Evolutionary conservation across 768 basidiomycete species (phyloP), one percentile per base, ranked within the genome.

Genomic region (Pluteus cervinus): DNA sequence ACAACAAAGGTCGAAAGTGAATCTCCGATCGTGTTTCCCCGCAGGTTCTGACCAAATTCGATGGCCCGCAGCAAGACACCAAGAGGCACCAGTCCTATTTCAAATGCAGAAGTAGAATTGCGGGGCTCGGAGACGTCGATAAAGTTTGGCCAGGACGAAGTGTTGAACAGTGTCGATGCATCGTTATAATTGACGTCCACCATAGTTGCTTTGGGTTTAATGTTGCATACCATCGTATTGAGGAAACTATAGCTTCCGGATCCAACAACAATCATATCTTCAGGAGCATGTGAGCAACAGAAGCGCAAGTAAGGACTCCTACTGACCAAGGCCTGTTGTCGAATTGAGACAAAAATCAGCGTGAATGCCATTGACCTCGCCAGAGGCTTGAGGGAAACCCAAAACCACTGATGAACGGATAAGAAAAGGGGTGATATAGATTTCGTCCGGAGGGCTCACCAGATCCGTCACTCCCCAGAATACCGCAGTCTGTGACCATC

Each of bases 11-110:
- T 29, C 16, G 43, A 38, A 23, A 53, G 28, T 14, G 37, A 45
- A 36, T 53, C 48, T 9, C 52, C 52, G 7, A 53, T 31, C 10
- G 33, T 36, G 25, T 51, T 53, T 5, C 49, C 52, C 2, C 28
- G 39, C 4, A 43, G 39, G 18, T 41, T 43, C 21, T 51, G 52
- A 8, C 43, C 49, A 18, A 47, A 28, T 5, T 36, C 29, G 32
- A 49, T 23, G 14, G 43, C 45, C 5, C 45, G 45, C 14, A 49
- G 34, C 24, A 53, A 51, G 11, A 51, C 39, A 8, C 41, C 40
- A 9, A 44, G 29, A 2, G 49, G 39, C 24, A 49, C 50, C 12
- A 44, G 33, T 11, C 52, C 52, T n/a, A 52, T 21, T 49, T 49
- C 49, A 3, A 49, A 49, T 15, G 48, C 46, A 23, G 33, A 30